phyloP scores from a whole-genome alignment of 2,329 filamentous ascomycete species.

The Colletotrichum scovillei region DNA sequence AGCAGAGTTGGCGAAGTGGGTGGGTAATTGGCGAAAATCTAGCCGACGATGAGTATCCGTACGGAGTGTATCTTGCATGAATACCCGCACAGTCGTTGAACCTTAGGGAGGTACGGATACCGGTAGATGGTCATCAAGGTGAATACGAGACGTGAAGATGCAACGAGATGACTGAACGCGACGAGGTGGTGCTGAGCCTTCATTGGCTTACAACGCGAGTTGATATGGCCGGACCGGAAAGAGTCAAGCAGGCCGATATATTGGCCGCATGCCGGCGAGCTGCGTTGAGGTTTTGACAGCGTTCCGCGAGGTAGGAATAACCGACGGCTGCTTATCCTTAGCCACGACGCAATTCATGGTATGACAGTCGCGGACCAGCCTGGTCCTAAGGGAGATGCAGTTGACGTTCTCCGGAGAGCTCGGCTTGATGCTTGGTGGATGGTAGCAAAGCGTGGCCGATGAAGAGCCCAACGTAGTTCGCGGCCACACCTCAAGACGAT shows the following conservation, averaged over 20 bases:
- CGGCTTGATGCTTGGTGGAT: not conserved
- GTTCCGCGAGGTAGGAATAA: conserved; percentile 22
- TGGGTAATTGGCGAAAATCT: conserved; percentile 1
- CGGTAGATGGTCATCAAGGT: not conserved
- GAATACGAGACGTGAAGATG: conserved; percentile 22
- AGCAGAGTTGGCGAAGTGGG: conserved; percentile 16
- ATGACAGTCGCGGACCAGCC: conserved; percentile 20
- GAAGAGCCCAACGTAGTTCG: conserved; percentile 5
- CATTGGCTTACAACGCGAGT: conserved; percentile 15
- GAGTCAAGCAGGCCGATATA: conserved; percentile 14
- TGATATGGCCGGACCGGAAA: not conserved
- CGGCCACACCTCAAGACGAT: not conserved
- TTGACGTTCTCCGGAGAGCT: not conserved
- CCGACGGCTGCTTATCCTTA: conserved; percentile 2
- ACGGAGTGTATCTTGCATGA: not conserved
- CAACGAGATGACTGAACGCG: not conserved
- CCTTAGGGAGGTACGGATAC: not conserved
- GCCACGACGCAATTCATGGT: not conserved
- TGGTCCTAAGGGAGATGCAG: conserved; percentile 3
- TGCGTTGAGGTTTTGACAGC: not conserved
- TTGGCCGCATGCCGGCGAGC: not conserved
- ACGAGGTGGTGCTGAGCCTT: not conserved
- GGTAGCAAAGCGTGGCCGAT: conserved; percentile 17
- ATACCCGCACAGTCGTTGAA: conserved; percentile 3
- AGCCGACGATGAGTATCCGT: not conserved